Evolutionary conservation across 768 basidiomycete genomes (phyloP).

Genomic region (Mycena galopus): DNA sequence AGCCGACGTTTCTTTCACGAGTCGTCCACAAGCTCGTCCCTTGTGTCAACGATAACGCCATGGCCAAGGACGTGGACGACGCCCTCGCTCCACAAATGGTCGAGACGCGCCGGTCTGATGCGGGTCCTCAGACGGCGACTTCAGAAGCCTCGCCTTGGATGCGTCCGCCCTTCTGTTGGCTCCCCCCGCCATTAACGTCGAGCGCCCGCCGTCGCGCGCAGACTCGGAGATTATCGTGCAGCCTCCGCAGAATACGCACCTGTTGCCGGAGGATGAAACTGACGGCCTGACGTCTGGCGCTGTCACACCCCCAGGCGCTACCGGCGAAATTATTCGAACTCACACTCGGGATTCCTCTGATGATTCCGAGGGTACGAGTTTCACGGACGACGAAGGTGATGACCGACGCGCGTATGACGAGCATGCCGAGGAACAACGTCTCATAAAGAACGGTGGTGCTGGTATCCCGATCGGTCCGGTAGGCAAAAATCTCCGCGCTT

Average conservation of each 20-base stretch:
- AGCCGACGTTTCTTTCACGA: slow-evolving; percentile 48
- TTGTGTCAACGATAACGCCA: slow-evolving; percentile 43
- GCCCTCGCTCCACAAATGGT: slow-evolving; percentile 38
- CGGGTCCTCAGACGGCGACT: slow-evolving; percentile 29
- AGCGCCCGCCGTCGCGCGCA: slow-evolving; percentile 43
- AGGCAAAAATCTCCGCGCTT: slow-evolving; percentile 48
- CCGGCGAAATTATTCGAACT: slow-evolving; percentile 53
- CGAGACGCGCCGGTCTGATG: slow-evolving; percentile 27
- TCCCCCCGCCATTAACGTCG: slow-evolving; percentile 40
- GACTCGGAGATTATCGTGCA: slow-evolving; percentile 43
- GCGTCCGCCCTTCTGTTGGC: slow-evolving; percentile 28
- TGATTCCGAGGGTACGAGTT: slow-evolving; percentile 75
- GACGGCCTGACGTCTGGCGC: slow-evolving; percentile 92
- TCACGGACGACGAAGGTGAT: slow-evolving; percentile 78
- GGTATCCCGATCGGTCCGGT: slow-evolving; percentile 96
- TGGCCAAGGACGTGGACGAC: slow-evolving; percentile 37
- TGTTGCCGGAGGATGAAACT: slow-evolving; percentile 79
- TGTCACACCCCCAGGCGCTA: slow-evolving; percentile 92
- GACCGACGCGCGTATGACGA: slow-evolving; percentile 64
- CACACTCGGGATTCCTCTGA: slow-evolving; percentile 62
- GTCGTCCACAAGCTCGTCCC: slow-evolving; percentile 54
- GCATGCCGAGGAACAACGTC: slow-evolving; percentile 91
- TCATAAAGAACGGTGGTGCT: slow-evolving; percentile 92
- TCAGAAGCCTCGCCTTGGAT: slow-evolving; percentile 28
- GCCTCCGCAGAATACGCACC: slow-evolving; percentile 34